Conservation (phyloP, 176 grass and related monocot genomes). For the Juncus inflexus region DNA sequence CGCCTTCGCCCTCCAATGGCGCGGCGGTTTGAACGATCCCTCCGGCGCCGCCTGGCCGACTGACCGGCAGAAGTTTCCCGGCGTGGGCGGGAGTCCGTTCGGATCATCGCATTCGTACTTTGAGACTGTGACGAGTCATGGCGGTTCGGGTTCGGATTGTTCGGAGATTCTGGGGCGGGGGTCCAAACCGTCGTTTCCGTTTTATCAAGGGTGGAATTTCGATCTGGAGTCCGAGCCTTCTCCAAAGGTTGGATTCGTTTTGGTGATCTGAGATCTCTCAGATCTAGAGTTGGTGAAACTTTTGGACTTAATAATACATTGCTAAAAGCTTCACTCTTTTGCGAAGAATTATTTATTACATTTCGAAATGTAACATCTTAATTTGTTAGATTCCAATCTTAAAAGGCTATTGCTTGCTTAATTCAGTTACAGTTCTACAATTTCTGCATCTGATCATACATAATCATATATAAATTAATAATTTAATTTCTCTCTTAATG, state of each 20-base stretch:
- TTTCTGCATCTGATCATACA: no score
- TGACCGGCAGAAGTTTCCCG: slow-evolving; percentile 76
- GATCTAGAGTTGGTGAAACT: slow-evolving; percentile 10
- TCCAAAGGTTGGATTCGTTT: slow-evolving; percentile 55
- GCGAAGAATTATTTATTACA: neutral
- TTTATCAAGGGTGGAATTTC: slow-evolving; percentile 77
- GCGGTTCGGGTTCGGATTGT: slow-evolving; percentile 59
- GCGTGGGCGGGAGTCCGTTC: slow-evolving; percentile 78
- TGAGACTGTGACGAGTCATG: slow-evolving; percentile 32
- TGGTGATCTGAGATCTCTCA: slow-evolving; percentile 1
- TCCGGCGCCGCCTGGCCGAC: slow-evolving; percentile 64
- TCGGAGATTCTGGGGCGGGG: slow-evolving; percentile 81
- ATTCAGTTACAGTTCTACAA: no score
- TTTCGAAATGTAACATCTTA: no score
- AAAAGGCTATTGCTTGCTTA: no score
- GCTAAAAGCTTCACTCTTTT: neutral
- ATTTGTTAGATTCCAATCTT: no score
- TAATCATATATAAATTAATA: neutral
- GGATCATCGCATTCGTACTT: slow-evolving; percentile 47
- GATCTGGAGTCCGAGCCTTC: slow-evolving; percentile 50
- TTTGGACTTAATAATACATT: neutral
- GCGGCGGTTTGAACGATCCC: slow-evolving; percentile 77
- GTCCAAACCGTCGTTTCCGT: slow-evolving; percentile 65
- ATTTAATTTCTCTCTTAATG: slow-evolving; percentile 8
- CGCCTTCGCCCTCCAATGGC: slow-evolving; percentile 96